A percentile compares a stretch with the other conserved stretches of the same genome.
These are phyloP conservation scores for Coemansia sp. DNA, from an alignment of 192 early-diverging fungal genomes.

Conservation along the genomic window DNA sequence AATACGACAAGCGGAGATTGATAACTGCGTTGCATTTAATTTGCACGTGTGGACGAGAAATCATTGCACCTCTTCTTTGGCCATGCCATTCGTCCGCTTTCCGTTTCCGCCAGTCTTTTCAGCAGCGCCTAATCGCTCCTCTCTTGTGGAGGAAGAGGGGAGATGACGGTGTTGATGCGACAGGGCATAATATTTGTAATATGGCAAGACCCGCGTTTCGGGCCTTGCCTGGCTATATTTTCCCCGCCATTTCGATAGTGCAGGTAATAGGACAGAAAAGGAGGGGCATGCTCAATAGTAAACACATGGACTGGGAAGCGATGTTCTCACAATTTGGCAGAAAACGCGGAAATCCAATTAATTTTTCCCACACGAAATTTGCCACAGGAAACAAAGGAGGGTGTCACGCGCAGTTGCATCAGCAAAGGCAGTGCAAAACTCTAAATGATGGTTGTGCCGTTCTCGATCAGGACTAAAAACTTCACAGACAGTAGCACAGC, in stretches of 20 bases:
- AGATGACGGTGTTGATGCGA: no score
- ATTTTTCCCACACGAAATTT: neutral
- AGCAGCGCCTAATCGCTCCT: no score
- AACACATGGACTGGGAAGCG: neutral
- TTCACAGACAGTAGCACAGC: no score
- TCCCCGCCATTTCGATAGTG: neutral
- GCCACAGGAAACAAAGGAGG: neutral
- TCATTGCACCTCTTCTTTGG: neutral
- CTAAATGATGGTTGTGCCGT: no score
- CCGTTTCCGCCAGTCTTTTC: neutral
- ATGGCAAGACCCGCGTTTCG: neutral
- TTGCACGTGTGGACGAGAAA: neutral
- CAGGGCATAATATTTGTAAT: neutral
- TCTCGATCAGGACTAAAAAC: no score
- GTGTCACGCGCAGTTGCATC: neutral
- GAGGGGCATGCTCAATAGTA: neutral
- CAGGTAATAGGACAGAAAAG: neutral
- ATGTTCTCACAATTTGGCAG: neutral
- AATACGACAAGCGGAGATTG: neutral
- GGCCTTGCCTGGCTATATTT: neutral
- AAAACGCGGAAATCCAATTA: neutral
- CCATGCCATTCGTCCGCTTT: neutral
- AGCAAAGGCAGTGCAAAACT: neutral
- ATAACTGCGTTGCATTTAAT: constrained; percentile 2
- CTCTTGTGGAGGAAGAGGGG: no score